phyloP scores from a whole-genome alignment of 106 monocot species.

The Dendrobium catenatum region DNA sequence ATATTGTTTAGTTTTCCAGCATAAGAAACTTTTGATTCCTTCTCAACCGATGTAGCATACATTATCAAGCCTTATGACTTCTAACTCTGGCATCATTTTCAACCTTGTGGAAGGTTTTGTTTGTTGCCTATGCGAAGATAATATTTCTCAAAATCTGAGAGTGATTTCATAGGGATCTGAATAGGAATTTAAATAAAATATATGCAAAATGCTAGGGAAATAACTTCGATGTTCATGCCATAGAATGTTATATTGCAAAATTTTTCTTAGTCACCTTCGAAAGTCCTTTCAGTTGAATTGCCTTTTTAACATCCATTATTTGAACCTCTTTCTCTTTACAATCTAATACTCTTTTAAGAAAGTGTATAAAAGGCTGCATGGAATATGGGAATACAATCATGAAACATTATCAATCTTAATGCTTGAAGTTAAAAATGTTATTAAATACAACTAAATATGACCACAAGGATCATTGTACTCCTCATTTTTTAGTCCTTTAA shows the following conservation, averaged over 20 bases:
- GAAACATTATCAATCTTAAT: no score
- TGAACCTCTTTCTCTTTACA: conserved; percentile 43
- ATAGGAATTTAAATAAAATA: neutral
- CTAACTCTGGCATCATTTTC: conserved; percentile 15
- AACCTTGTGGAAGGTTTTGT: conserved; percentile 7
- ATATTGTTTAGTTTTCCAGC: conserved; percentile 50
- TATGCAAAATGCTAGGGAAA: neutral
- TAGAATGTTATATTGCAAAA: no score
- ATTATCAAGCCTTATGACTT: conserved; percentile 51
- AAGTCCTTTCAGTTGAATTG: conserved; percentile 58
- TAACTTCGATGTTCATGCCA: no score
- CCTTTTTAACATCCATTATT: conserved; percentile 32
- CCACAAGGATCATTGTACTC: no score
- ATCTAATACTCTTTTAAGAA: conserved; percentile 16
- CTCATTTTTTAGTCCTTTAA: no score
- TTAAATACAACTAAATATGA: no score
- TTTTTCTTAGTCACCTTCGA: conserved; percentile 24
- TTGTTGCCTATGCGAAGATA: conserved; percentile 16
- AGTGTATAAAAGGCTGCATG: no score
- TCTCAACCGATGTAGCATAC: neutral
- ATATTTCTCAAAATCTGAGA: neutral
- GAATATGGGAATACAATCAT: no score
- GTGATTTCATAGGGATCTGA: no score
- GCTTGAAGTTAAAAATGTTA: no score
- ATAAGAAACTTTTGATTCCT: conserved; percentile 16